Evolutionary conservation across 805 yeast species (phyloP), one percentile per base, ranked within the genome.

Genomic region (Candida railenensis): DNA sequence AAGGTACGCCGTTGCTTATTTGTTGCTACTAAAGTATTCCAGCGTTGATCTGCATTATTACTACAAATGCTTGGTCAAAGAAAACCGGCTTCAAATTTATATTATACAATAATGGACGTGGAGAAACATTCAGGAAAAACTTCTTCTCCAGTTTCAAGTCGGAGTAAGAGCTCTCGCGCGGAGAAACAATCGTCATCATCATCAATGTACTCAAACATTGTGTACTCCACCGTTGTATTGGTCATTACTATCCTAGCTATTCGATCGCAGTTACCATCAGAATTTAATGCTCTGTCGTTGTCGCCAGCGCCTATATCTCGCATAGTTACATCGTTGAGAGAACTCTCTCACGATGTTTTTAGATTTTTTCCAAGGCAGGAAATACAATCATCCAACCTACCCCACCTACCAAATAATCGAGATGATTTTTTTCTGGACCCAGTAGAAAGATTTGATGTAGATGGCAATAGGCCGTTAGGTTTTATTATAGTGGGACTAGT

Each of bases 381-480:
- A 5, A 11, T 25, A 11, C 30, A 11, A 11, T 11, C 30, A 5
- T 25, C 30, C 11, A 25, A 11, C 11, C 5, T 22, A 25, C 42
- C 42, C 4, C 14, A 12, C n/a, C 19, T 39, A 39, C 42, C 42
- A 25, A 15, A 22, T 16, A 22, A 4, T 36, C 39, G 39, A 3
- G 42, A 39, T 9, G 53, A 49, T 3, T 57, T 62, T 40, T 53
- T 52, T 33, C 62, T 53, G 32, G 60, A 62, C 18, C 69, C 71
- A 1, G 42, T 28, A 4, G 71, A 65, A 20, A 47, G 73, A 34
- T 67, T 66, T 44, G 51, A 59, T 37, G 34, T 59, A 34, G 47
- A 54, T 15, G 64, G 53, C 15, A 56, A 53, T 40, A 42, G 42
- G 15, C 44, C 44, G 3, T 7, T 32, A 12, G 37, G 25, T 9